These are phyloP conservation scores for Cryptosporidium meleagridis DNA, from an alignment of 169 alveolate genomes.

Conservation along the genomic window DNA sequence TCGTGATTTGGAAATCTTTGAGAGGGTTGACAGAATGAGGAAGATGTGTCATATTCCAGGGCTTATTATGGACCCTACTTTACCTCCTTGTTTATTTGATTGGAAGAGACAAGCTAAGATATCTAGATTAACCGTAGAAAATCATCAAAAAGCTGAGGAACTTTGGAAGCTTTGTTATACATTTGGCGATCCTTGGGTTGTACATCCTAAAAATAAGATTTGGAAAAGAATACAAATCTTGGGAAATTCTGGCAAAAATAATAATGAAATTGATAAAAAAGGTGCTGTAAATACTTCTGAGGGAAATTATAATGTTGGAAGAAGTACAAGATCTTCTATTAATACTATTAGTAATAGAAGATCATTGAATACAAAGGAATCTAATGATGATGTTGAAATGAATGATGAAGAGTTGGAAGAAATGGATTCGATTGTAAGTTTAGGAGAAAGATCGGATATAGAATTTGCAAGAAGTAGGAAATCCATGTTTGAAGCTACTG, in stretches of 20 bases:
- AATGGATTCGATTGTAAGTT: not conserved
- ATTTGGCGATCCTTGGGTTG: constrained; percentile 72
- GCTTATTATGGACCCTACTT: constrained; percentile 35
- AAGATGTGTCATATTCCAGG: constrained; percentile 75
- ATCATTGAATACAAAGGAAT: not conserved
- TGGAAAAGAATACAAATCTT: not conserved
- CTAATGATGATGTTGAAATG: not conserved
- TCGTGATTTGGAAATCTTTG: constrained; percentile 64
- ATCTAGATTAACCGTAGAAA: constrained; percentile 26
- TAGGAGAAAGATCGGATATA: not conserved
- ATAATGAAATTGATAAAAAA: too few species aligned
- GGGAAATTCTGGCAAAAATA: not conserved
- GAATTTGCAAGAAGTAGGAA: not conserved
- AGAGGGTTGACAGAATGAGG: constrained; percentile 68
- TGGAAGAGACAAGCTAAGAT: constrained; percentile 67
- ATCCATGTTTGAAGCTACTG: not conserved
- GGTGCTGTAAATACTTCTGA: not conserved
- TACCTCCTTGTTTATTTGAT: constrained; percentile 71
- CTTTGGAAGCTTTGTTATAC: constrained; percentile 63
- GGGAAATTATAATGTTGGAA: not conserved
- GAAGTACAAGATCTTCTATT: not conserved
- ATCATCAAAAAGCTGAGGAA: constrained; percentile 63
- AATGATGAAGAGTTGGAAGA: not conserved
- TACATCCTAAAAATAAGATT: constrained; percentile 42
- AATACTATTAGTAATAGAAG: not conserved